phyloP scores from a whole-genome alignment of 163 green algal species.

The Scenedesmus sp. region DNA sequence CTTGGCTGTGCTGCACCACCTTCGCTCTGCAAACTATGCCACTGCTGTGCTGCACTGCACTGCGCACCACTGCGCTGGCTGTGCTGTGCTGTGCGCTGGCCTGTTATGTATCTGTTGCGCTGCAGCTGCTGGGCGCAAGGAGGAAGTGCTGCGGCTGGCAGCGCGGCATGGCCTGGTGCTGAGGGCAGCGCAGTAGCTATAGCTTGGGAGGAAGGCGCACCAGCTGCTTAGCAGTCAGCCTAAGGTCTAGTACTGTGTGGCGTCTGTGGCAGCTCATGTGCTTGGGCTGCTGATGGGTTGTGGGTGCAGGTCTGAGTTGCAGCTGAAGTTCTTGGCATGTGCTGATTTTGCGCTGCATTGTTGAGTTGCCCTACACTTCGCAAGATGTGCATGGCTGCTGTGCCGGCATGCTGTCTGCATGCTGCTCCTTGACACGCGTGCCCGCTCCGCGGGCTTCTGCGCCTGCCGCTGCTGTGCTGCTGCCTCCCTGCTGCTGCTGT shows the following conservation, averaged over 20 bases:
- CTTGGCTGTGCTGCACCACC: too few relatives aligned
- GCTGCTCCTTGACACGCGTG: too few relatives aligned
- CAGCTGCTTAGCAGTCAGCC: neutral
- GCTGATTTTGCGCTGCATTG: too few relatives aligned
- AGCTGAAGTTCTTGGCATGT: too few relatives aligned
- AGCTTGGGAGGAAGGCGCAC: neutral
- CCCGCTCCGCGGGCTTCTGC: too few relatives aligned
- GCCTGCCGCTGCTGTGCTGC: neutral
- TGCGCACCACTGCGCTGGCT: neutral
- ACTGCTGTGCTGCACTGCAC: neutral
- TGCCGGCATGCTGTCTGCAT: neutral
- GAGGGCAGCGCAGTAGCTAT: neutral
- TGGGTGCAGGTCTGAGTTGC: too few relatives aligned
- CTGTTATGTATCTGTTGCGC: neutral
- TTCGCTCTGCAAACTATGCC: neutral
- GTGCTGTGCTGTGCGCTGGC: neutral
- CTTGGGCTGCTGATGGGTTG: too few relatives aligned
- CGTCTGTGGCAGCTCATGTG: neutral
- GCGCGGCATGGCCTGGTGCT: conserved; percentile 17
- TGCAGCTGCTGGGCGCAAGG: neutral
- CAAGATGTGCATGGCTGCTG: neutral
- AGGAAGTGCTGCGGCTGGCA: neutral
- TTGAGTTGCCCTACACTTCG: too few relatives aligned
- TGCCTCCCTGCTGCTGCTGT: neutral
- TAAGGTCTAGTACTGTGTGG: conserved; percentile 2